Conservation (phyloP, 179 eudicot species). For the Vitellaria paradoxa region DNA sequence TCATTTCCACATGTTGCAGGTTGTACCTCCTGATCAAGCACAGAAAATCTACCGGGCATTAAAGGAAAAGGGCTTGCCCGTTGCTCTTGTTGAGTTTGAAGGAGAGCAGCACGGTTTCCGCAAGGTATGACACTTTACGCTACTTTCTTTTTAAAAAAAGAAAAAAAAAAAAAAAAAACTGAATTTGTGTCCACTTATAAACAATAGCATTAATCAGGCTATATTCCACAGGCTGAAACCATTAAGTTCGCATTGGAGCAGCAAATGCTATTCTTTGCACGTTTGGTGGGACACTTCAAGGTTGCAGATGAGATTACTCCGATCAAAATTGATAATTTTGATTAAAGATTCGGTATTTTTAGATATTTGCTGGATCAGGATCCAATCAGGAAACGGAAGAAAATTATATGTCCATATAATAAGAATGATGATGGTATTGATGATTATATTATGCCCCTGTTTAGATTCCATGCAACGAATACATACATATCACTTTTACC, state of each 20-base stretch:
- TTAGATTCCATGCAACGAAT: background rate
- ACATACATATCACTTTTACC: background rate
- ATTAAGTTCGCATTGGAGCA: conserved; percentile 88
- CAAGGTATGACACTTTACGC: conserved; percentile 46
- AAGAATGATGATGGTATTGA: too few species aligned
- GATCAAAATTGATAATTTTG: conserved; percentile 82
- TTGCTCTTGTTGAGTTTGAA: conserved; percentile 92
- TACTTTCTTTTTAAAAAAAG: too few species aligned
- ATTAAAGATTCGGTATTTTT: conserved; percentile 22
- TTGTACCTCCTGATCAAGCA: conserved; percentile 87
- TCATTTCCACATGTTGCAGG: conserved; percentile 36
- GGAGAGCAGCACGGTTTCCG: conserved; percentile 98
- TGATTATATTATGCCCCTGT: background rate
- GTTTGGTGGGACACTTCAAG: conserved; percentile 65
- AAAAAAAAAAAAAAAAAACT: too few species aligned
- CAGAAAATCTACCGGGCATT: conserved; percentile 75
- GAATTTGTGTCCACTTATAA: background rate
- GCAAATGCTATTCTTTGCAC: conserved; percentile 96
- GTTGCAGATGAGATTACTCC: conserved; percentile 83
- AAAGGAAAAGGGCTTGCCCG: conserved; percentile 87
- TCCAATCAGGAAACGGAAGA: background rate
- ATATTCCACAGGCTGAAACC: conserved; percentile 74
- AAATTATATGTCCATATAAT: background rate
- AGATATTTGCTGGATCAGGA: background rate
- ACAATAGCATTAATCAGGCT: background rate